Conservation (phyloP, 768 basidiomycete genomes). For the Saitozyma podzolica region DNA sequence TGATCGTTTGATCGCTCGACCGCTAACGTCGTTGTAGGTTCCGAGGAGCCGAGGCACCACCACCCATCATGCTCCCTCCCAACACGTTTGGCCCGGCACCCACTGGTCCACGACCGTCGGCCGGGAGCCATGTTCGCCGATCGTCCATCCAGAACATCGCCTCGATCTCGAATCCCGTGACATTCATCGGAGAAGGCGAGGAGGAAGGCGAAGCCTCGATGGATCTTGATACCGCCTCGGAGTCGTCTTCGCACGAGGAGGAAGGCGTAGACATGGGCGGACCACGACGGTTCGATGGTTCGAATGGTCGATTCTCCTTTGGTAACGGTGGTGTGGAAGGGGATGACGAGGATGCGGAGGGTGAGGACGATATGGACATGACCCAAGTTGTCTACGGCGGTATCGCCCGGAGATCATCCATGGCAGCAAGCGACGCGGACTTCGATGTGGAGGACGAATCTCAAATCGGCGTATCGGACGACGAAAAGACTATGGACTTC, state of each 20-base stretch:
- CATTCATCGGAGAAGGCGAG: slow-evolving; percentile 18
- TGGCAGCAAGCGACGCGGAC: slow-evolving; percentile 22
- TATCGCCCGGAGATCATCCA: slow-evolving; percentile 24
- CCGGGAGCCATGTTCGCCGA: slow-evolving; percentile 17
- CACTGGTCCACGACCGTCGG: slow-evolving; percentile 7
- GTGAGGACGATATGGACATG: slow-evolving; percentile 50
- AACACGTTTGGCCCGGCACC: slow-evolving; percentile 5
- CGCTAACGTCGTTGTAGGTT: slow-evolving; percentile 5
- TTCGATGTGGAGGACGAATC: slow-evolving; percentile 15
- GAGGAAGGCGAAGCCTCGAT: slow-evolving; percentile 36
- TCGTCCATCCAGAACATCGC: slow-evolving; percentile 31
- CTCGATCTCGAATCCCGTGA: slow-evolving; percentile 14
- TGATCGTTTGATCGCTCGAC: background rate
- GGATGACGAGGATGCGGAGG: slow-evolving; percentile 23
- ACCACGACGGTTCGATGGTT: background rate
- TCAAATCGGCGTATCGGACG: slow-evolving; percentile 14
- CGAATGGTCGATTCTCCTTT: slow-evolving; percentile 1
- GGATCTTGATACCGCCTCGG: slow-evolving; percentile 47
- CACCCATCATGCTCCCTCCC: slow-evolving; percentile 4
- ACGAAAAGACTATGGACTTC: slow-evolving; percentile 52
- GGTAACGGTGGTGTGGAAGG: background rate
- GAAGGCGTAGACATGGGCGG: slow-evolving; percentile 4
- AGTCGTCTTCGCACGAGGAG: slow-evolving; percentile 5
- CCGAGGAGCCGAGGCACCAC: slow-evolving; percentile 9
- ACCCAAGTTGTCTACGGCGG: slow-evolving; percentile 43